Conservation (phyloP, 345 rosid genomes). For the Eutrema japonicum region DNA sequence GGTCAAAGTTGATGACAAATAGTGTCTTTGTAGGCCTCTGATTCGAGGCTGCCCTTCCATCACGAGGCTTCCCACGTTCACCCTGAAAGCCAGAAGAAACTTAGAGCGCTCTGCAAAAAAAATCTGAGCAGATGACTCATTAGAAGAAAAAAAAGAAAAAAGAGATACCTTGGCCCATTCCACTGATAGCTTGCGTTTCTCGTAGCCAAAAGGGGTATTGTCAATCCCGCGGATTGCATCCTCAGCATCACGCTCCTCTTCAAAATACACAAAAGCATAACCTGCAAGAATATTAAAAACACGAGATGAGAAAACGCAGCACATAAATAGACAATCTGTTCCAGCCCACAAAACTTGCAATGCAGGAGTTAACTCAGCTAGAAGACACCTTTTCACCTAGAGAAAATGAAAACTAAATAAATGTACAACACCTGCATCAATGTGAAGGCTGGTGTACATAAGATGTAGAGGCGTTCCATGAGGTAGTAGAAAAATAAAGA, state of each 20-base stretch:
- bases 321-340: background rate
- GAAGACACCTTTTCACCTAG: constrained; percentile 40
- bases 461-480: constrained; percentile 78
- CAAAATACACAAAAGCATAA: constrained; percentile 87
- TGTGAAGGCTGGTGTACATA: constrained; percentile 74
- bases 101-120: constrained; percentile 12
- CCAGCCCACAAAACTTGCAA: constrained; percentile 19
- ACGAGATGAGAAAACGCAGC: constrained; percentile 27
- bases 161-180: constrained; percentile 82
- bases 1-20: constrained; percentile 88
- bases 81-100: constrained; percentile 53
- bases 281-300: constrained; percentile 53
- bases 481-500: constrained; percentile 72
- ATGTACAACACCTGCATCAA: constrained; percentile 77
- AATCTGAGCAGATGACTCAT: background rate
- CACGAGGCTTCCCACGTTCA: constrained; percentile 72
- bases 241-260: constrained; percentile 86
- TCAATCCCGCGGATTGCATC: constrained; percentile 80
- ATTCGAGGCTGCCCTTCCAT: constrained; percentile 54
- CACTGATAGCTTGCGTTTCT: constrained; percentile 67
- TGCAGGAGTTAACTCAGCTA: background rate
- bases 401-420: constrained; percentile 41
- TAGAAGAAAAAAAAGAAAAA: background rate
- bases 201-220: constrained; percentile 73
- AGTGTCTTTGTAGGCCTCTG: constrained; percentile 87